Percentiles rank a stretch among this genome's conserved stretches.
These are phyloP conservation scores for Stenocarpella maydis DNA, from an alignment of 2,329 filamentous ascomycete species.

Conservation along the genomic window DNA sequence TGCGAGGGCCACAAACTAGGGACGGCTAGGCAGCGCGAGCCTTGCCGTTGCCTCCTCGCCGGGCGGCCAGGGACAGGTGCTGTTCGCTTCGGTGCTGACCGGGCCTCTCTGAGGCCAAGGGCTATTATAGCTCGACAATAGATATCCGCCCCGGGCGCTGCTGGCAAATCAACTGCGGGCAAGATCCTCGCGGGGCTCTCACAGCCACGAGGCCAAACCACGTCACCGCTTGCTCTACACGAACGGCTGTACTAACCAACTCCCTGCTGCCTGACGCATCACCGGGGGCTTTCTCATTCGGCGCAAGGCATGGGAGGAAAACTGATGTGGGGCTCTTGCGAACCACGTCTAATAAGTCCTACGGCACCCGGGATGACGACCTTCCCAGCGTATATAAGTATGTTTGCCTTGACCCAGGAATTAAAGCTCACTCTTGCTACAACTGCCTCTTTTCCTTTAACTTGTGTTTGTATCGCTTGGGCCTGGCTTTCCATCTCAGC, in stretches of 20 bases:
- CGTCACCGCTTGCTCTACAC: not conserved
- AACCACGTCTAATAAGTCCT: no score
- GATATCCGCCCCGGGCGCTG: not conserved
- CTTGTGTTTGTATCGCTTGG: not conserved
- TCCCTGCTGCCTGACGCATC: not conserved
- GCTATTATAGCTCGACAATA: not conserved
- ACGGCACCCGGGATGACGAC: not conserved
- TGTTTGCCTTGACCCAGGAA: not conserved
- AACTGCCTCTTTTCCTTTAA: not conserved
- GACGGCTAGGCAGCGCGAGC: not conserved
- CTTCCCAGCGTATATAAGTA: constrained; percentile 3
- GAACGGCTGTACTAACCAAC: not conserved
- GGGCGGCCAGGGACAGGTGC: not conserved
- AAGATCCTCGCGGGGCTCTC: not conserved
- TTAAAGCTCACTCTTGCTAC: constrained; percentile 15
- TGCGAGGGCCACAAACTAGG: not conserved
- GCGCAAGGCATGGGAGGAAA: not conserved
- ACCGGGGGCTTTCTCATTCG: not conserved
- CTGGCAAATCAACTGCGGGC: not conserved
- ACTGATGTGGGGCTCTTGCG: not conserved
- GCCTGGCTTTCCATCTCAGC: not conserved
- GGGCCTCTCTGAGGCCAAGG: not conserved
- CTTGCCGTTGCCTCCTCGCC: not conserved
- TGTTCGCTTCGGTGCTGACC: not conserved
- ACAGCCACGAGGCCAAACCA: constrained; percentile 21